Base-by-base conservation (phyloP, 192 early-diverging fungal species). In the Gorgonomyces haynaldii region DNA sequence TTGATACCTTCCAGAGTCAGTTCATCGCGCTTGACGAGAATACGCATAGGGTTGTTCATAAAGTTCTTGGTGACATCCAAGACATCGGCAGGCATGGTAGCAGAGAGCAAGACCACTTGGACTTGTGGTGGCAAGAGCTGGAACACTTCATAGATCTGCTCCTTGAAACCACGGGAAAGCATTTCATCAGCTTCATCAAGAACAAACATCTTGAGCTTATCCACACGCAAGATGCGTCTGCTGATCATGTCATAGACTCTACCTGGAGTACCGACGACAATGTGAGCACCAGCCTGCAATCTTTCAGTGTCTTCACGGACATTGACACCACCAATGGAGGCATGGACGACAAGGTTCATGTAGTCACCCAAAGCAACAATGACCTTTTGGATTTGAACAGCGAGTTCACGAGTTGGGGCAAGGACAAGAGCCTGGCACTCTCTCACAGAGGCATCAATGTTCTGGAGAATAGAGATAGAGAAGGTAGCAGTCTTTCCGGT, bases 401-500 rank as follows among this genome's bases (percentile, higher is more conserved):
- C 96, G 63, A 96, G 72, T 73, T 99, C 96, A 48, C 94, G 86
- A 42, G 96, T 97, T 29, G 96, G 91, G 53, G 92, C 86, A 45
- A 99, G 83, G 52, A 99, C 84, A 22, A 99, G 79, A 24, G 96
- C 94, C 67, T 99, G 96, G 60, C 78, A 82, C 67, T 89, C 72
- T 45, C 74, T 74, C 47, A 82, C 58, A 36, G 61, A 57, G 39
- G 76, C 65, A 66, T 96, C 88, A 45, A 99, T 72, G 52, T 81
- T 83, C 64, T 99, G 94, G 48, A 99, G 84, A 58, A 93, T 89
- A 39, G 92, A 91, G 65, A 99, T 96, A 55, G 92, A 96, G 84
- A 97, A 99, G 50, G 96, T 99, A 56, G 94, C 94, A 49, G 92
- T 97, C 76, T 99, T 99, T 65, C 94, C 96, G 58, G 94, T 96